Percentiles rank a stretch among this genome's conserved stretches.
These are phyloP conservation scores for Kernera saxatilis DNA, from an alignment of 345 rosid species.

Conservation along the genomic window DNA sequence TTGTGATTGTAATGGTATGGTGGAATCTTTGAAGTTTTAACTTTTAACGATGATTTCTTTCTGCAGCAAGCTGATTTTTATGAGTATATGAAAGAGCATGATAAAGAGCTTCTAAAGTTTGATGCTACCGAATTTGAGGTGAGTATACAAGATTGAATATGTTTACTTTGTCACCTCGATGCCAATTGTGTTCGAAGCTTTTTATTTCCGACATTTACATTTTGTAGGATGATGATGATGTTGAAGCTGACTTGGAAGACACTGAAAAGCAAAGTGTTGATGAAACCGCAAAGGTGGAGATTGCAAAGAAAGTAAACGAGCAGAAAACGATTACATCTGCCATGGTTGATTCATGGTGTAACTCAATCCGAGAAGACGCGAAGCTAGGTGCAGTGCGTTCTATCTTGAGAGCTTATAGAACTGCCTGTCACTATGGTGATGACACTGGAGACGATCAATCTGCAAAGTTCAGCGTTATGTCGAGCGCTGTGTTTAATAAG, in stretches of 20 bases:
- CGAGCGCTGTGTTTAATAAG: slow-evolving; percentile 79
- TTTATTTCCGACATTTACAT: slow-evolving; percentile 15
- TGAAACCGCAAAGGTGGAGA: slow-evolving; percentile 27
- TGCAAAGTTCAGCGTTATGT: slow-evolving; percentile 55
- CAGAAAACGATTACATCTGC: slow-evolving; percentile 51
- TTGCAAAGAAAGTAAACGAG: slow-evolving; percentile 35
- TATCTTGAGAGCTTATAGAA: slow-evolving; percentile 83
- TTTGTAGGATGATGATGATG: slow-evolving; percentile 28
- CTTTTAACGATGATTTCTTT: slow-evolving; percentile 3
- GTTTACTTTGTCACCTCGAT: neutral
- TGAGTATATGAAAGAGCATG: slow-evolving; percentile 69
- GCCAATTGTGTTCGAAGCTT: neutral
- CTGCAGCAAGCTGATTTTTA: slow-evolving; percentile 84
- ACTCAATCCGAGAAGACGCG: slow-evolving; percentile 45
- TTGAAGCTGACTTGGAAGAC: slow-evolving; percentile 48
- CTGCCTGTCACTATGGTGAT: slow-evolving; percentile 95
- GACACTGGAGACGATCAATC: slow-evolving; percentile 65
- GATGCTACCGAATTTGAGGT: slow-evolving; percentile 73
- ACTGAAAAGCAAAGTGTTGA: slow-evolving; percentile 33
- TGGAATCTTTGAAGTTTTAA: neutral
- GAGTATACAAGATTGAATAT: slow-evolving; percentile 12
- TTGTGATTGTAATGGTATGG: neutral
- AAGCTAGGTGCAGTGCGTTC: slow-evolving; percentile 67
- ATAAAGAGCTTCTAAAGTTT: slow-evolving; percentile 68
- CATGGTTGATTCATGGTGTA: slow-evolving; percentile 83